Evolutionary conservation across 2,329 filamentous ascomycete species (phyloP), one percentile per base, ranked within the genome.

Genomic region (Scytalidium sp.): DNA sequence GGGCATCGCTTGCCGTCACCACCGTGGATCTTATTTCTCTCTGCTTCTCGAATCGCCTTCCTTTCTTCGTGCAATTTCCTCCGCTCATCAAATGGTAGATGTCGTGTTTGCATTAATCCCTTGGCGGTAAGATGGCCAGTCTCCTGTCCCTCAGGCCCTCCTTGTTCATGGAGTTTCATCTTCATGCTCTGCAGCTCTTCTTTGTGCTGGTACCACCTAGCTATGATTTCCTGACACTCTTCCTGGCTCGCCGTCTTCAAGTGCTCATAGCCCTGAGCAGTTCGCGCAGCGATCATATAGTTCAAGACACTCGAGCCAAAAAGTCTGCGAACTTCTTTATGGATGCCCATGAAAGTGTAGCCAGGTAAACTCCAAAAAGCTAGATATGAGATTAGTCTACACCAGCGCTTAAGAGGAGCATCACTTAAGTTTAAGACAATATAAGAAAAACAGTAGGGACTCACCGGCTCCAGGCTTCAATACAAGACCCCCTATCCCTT

Each of bases 281-380:
- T 87, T 42, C 90, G 78, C 2, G 89, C 87, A 1, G 88, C 81
- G 42, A 90, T 81, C 56, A 95, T 89, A 64, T 93, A 93, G 57
- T 88, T 90, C 44, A 88, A 76, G 17, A 90, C 83, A 54, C 82
- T 88, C 41, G 79, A 83, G 20, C 85, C 83, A 57, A 90, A 86
- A 42, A 79, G 69, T 55, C 86, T 90, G 53, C 84, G 78, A 47
- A 94, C 76, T 64, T 93, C 87, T 39, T 88, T 87, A 60, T 93
- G 84, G 1, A 94, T 75, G 2, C 91, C 91, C 64, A 92, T 88
- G 75, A 92, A 87, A 3, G 88, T 80, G 62, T 94, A 95, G 4
- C 86, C 91, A 0, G 90, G 88, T 3, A 95, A 68, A 1, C 81
- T 81, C 80, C 83, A 88, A 15, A 88, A 66, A 5, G 78, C 83